These are phyloP conservation scores for Steccherinum ochraceum DNA, from an alignment of 768 basidiomycete species.

Conservation along the genomic window DNA sequence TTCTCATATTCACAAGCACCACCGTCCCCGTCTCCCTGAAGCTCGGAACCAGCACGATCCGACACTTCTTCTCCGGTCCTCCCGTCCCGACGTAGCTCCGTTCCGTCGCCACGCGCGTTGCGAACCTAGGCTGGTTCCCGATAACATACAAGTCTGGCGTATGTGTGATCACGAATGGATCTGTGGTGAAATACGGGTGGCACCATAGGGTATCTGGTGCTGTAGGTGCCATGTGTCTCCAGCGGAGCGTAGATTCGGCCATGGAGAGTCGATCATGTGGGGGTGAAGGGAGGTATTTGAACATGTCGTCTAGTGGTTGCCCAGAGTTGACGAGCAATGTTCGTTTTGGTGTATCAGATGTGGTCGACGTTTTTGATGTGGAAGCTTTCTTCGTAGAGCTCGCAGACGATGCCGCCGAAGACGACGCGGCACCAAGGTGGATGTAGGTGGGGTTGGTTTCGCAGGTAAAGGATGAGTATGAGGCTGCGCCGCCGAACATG, in stretches of 20 bases:
- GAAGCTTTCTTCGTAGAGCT: slow-evolving; percentile 6
- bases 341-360: slow-evolving; percentile 25
- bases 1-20: slow-evolving; percentile 74
- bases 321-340: slow-evolving; percentile 84
- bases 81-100: slow-evolving; percentile 18
- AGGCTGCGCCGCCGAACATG: slow-evolving; percentile 69
- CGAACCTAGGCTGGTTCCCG: slow-evolving; percentile 86
- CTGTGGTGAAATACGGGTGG: slow-evolving; percentile 81
- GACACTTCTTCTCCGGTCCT: slow-evolving; percentile 36
- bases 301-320: slow-evolving; percentile 92
- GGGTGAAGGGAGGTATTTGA: slow-evolving; percentile 78
- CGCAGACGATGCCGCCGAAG: slow-evolving; percentile 6
- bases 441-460: slow-evolving; percentile 92
- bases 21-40: slow-evolving; percentile 76
- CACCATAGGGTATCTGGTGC: slow-evolving; percentile 99
- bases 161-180: slow-evolving; percentile 85
- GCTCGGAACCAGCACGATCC: slow-evolving; percentile 75
- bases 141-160: slow-evolving; percentile 89
- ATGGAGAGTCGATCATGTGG: slow-evolving; percentile 69
- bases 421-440: slow-evolving; percentile 45
- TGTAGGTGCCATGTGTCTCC: slow-evolving; percentile 98
- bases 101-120: slow-evolving; percentile 57
- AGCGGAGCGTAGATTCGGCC: slow-evolving; percentile 73
- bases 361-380: slow-evolving; percentile 3
- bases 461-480: slow-evolving; percentile 59